Evolutionary conservation across 2,329 filamentous ascomycete species (phyloP), one percentile per base, ranked within the genome.

Genomic region (Penicillium concentricum): DNA sequence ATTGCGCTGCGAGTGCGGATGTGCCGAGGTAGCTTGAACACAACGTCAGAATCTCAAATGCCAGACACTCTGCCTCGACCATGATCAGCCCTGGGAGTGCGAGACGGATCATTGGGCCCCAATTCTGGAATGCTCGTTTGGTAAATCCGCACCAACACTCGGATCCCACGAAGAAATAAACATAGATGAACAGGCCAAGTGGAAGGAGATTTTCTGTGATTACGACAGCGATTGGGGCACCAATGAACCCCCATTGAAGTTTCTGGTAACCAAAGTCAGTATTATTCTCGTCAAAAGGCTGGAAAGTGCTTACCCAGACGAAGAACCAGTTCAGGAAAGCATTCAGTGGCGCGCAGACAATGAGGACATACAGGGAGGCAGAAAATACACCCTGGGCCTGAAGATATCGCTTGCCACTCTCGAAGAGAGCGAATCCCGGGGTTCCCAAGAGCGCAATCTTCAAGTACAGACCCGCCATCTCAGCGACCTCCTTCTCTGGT

Each of bases 31-130:
- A 90, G 50, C 88, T 90, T 0, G 90, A 85, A 9, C 87, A 86
- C n/a, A 97, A 81, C 0, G 92, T 96, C 60, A 96, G 80, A 47
- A 96, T 86, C 73, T 97, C 93, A 72, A 97, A 97, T 7, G 92
- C 92, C 12, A 97, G 82, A 77, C 90, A 96, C 72, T 97, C 93
- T 5, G 93, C 92, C 72, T 95, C 87, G 2, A 97, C 89, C 92
- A 97, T 97, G 62, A 96, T 79, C 72, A 97, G 86, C 1, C 93
- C 93, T 0, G 93, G 92, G 13, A 97, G 78, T 0, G 93, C 91
- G 37, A 97, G 87, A 46, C 86, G 85, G 66, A 97, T 84, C 93
- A 96, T 95, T 9, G 88, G 87, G 2, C 81, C 80, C 90, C 90
- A 94, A 69, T 93, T 93, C 34, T 78, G 77, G 51, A 92, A 80